Evolutionary conservation across 345 rosid genomes (phyloP), one percentile per base, ranked within the genome.

Genomic region (Bretschneidera sinensis): DNA sequence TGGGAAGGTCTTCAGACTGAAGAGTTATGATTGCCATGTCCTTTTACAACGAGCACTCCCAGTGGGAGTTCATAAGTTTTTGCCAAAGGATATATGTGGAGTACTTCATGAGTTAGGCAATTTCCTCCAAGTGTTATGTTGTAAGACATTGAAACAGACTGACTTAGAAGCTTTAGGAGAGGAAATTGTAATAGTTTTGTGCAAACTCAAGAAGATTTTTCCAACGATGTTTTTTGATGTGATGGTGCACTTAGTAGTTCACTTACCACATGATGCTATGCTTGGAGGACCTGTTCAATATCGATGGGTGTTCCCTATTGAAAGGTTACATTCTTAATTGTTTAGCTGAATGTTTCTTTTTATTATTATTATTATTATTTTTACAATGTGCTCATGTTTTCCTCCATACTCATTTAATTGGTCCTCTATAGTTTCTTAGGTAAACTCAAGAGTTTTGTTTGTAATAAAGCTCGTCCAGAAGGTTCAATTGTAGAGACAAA

Each of bases 171-270:
- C 2, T 39, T 15, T 62, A 3, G 18, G 21, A 19, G 33, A 7
- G 1, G 0, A 22, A 25, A 58, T 54, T 21, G 20, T 33, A 9
- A 0, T 22, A 3, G 39, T 35, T 9, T 15, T 34, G 11, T 28
- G 54, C 15, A 22, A 67, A 9, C 11, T 47, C 4, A 61, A 68
- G 25, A 61, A 11, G 15, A 59, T 68, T 6, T 54, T 54, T 21
- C 66, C 61, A n/a, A 0, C 55, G 13, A 1, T 20, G 6, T 31
- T 54, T 11, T 61, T 54, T 47, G 35, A 59, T 16, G 24, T 54
- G 4, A 68, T 49, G 43, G 18, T 17, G 15, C 24, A 65, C 24
- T 34, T 65, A 1, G 6, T 24, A 0, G 22, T 65, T 20, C 43
- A 54, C 17, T 24, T 60, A 2, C 8, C 48, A 9, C 0, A 2